Percentiles rank a stretch among this genome's conserved stretches.
These are phyloP conservation scores for Ciborinia camelliae DNA, from an alignment of 2,329 filamentous ascomycete species.

Conservation along the genomic window DNA sequence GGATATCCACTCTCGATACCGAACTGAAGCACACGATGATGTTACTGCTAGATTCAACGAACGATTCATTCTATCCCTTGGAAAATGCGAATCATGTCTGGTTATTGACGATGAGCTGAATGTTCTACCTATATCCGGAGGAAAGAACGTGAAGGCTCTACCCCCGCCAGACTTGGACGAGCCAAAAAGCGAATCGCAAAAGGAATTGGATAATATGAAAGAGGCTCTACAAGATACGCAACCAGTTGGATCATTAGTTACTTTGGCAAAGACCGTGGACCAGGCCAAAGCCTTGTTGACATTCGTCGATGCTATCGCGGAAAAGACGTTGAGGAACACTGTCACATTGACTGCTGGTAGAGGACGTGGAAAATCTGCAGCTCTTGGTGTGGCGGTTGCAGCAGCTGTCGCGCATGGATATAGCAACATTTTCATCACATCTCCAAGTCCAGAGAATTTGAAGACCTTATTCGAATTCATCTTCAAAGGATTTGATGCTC, in stretches of 20 bases:
- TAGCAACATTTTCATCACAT: conserved; percentile 99
- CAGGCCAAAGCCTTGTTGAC: conserved; percentile 96
- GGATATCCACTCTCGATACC: conserved; percentile 95
- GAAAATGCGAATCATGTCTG: conserved; percentile 90
- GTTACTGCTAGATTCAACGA: conserved; percentile 97
- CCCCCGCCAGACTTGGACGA: conserved; percentile 73
- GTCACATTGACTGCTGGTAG: conserved; percentile 89
- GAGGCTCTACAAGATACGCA: conserved; percentile 81
- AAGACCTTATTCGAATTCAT: conserved; percentile 98
- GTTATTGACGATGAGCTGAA: conserved; percentile 98
- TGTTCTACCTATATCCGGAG: conserved; percentile 92
- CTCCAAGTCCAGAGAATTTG: conserved; percentile 94
- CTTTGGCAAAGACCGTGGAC: conserved; percentile 84
- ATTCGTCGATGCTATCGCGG: conserved; percentile 92
- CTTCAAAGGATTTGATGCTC: conserved; percentile 94
- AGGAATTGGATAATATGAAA: conserved; percentile 83
- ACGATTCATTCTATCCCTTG: conserved; percentile 89
- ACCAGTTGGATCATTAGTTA: conserved; percentile 79
- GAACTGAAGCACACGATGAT: conserved; percentile 93
- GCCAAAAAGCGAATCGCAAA: conserved; percentile 65
- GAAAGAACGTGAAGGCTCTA: conserved; percentile 80
- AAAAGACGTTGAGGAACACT: conserved; percentile 92
- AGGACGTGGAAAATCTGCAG: conserved; percentile 95
- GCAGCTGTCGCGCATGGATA: conserved; percentile 94
- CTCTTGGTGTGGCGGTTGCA: conserved; percentile 88